These are phyloP conservation scores for Salix suchowensis DNA, from an alignment of 345 rosid species.

Conservation along the genomic window DNA sequence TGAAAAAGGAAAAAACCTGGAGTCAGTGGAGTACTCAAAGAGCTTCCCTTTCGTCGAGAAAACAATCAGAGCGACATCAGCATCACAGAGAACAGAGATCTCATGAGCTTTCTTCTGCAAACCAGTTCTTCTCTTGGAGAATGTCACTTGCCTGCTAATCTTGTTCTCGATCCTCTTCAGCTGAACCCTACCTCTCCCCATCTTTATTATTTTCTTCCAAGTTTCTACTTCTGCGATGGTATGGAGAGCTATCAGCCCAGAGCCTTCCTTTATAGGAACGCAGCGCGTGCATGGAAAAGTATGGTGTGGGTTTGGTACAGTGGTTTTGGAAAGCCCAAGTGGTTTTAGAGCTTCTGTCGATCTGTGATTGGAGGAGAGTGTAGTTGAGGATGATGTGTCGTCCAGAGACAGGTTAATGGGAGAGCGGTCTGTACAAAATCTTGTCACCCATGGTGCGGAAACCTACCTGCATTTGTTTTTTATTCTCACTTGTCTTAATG, in stretches of 20 bases:
- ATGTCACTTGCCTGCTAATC: conserved; percentile 83
- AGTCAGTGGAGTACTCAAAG: conserved; percentile 68
- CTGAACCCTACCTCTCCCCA: conserved; percentile 95
- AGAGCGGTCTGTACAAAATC: conserved; percentile 14
- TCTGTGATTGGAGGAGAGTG: conserved; percentile 17
- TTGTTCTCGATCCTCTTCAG: conserved; percentile 90
- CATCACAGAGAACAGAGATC: conserved; percentile 85
- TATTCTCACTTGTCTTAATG: background rate
- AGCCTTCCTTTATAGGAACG: no score
- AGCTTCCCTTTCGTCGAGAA: conserved; percentile 85
- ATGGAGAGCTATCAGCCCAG: no score
- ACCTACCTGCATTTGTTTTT: background rate
- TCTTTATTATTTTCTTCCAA: conserved; percentile 1
- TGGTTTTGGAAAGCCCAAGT: background rate
- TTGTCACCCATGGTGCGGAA: background rate
- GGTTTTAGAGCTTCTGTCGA: conserved; percentile 25
- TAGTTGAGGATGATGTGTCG: background rate
- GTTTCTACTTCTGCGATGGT: no score
- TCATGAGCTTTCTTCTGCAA: conserved; percentile 80
- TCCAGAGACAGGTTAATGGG: conserved; percentile 10
- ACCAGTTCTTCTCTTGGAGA: conserved; percentile 77
- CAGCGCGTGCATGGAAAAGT: background rate
- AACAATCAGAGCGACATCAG: conserved; percentile 70
- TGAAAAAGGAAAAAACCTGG: conserved; percentile 37
- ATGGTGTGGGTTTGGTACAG: background rate